Evolutionary conservation across 2,329 filamentous ascomycete genomes (phyloP).

Genomic region (Fusarium sulawesiense): DNA sequence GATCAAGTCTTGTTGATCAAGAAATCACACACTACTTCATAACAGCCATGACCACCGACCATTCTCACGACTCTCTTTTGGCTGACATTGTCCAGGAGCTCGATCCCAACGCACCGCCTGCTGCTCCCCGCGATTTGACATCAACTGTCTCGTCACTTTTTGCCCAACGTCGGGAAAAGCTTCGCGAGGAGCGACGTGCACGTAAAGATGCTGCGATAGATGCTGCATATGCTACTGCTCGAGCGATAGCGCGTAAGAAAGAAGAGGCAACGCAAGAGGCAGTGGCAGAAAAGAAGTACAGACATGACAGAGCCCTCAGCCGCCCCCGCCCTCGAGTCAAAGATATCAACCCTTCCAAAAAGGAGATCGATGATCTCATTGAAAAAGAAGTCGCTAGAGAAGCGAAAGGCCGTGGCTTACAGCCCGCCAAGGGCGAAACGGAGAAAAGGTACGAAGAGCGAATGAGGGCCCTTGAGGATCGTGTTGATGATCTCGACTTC

Average conservation of each 20-base stretch:
- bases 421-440: conserved; percentile 12
- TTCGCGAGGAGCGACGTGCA: background rate
- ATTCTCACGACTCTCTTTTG: background rate
- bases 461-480: conserved; percentile 25
- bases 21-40: background rate
- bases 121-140: conserved; percentile 22
- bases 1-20: background rate
- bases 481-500: conserved; percentile 14
- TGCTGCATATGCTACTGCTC: background rate
- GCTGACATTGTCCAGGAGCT: conserved; percentile 2
- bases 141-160: conserved; percentile 26
- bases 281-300: background rate
- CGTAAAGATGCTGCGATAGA: background rate
- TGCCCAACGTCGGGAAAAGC: background rate
- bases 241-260: background rate
- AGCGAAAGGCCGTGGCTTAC: conserved; percentile 2
- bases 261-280: background rate
- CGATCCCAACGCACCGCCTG: conserved; percentile 2
- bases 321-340: background rate
- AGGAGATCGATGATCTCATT: conserved; percentile 24
- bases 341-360: background rate
- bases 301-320: background rate
- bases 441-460: conserved; percentile 11
- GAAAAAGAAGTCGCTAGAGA: conserved; percentile 18
- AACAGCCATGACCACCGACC: background rate